Base-by-base conservation (phyloP, 208 protist species). In the Wallacemonas rigidus region DNA sequence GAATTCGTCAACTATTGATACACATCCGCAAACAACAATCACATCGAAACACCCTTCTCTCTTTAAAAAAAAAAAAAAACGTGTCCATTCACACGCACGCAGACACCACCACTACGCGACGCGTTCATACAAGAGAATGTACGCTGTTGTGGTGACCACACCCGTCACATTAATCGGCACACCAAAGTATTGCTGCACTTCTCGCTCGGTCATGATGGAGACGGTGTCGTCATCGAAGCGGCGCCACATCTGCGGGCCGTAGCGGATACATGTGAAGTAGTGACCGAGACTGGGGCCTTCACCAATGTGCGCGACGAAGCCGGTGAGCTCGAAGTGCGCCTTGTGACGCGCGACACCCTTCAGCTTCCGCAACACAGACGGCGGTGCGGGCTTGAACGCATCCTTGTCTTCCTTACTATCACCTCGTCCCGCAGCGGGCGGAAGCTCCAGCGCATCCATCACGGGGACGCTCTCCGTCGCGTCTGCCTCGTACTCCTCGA, bases 141-240 rank as follows among this genome's bases (percentile, higher is more conserved):
- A 97, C 40, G 90, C 90, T 17, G 93, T 97, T 1, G 89, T 81
- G 51, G 89, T 95, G 6, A 89, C 75, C 38, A 91, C 75, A 2
- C 77, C 84, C 6, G 69, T 74, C 2, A 87, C 76, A 36, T 83
- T 73, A 14, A 86, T 87, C 2, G 90, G 88, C 3, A 94, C 83
- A 3, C 93, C 93, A 77, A 92, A 97, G 78, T 84, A 87, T 74
- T 95, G 83, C 65, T 89, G 85, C 72, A 95, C 77, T 54, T 97
- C 90, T 3, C 88, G 74, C 74, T 95, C 91, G 11, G 86, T 85
- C 71, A 97, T 82, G 11, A 76, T 75, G 8, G 85, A 81, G 2
- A 98, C 93, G 1, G 53, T 79, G 26, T 93, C 86, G 75, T 98
- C 95, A 74, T 98, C 91, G 72, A 97, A 97, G n/a, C 86, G 70